These are phyloP conservation scores for Pichia thaimueangensis DNA, from an alignment of 805 yeast genomes.

Conservation along the genomic window DNA sequence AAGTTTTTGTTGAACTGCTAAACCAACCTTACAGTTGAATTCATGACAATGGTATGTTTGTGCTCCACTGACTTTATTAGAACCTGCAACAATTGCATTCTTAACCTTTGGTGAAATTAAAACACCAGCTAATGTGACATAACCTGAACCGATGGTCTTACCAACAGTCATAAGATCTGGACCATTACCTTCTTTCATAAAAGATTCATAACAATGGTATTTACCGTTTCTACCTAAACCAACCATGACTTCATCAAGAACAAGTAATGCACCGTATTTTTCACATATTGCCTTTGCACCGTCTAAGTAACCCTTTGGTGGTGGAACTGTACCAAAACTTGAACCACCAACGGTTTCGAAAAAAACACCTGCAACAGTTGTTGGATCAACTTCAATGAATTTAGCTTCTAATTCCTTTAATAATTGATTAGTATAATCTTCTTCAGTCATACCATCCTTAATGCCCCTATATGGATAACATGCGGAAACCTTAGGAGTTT, in stretches of 20 bases:
- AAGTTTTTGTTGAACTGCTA: constrained; percentile 38
- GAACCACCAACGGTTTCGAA: constrained; percentile 44
- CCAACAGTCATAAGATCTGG: constrained; percentile 49
- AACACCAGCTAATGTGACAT: constrained; percentile 45
- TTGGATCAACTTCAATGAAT: constrained; percentile 36
- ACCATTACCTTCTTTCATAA: constrained; percentile 31
- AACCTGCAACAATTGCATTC: constrained; percentile 34
- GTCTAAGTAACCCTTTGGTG: constrained; percentile 39
- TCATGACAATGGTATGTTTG: constrained; percentile 49
- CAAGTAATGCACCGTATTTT: constrained; percentile 90
- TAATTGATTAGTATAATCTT: constrained; percentile 32
- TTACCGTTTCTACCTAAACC: constrained; percentile 50
- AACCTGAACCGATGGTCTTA: constrained; percentile 47
- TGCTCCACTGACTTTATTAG: constrained; percentile 38
- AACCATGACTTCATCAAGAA: constrained; percentile 83
- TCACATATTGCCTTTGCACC: constrained; percentile 60
- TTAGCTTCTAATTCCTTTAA: constrained; percentile 35
- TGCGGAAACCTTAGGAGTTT: constrained; percentile 27
- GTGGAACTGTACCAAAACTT: constrained; percentile 38
- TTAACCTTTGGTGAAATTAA: constrained; percentile 37
- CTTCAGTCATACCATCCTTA: constrained; percentile 24
- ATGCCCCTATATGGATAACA: constrained; percentile 20
- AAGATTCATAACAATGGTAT: constrained; percentile 41
- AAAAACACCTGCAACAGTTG: constrained; percentile 35
- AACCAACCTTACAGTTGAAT: constrained; percentile 40